phyloP scores from a whole-genome alignment of 169 alveolate genomes.

The Cyclospora cayetanensis region DNA sequence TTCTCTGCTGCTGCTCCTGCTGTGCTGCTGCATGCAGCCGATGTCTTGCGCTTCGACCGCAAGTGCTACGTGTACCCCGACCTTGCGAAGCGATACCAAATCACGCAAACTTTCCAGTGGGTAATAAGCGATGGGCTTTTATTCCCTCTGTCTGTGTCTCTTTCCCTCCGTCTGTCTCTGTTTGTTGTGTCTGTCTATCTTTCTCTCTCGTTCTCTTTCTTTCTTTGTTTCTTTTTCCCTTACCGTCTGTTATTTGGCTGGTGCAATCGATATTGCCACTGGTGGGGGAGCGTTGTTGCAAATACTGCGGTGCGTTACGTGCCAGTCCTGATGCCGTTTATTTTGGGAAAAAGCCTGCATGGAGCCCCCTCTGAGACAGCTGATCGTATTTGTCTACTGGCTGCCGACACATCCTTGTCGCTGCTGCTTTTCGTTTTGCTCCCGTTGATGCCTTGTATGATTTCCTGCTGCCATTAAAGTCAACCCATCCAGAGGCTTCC shows the following conservation, averaged over 20 bases:
- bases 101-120: constrained; percentile 36
- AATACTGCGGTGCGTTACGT: too few relatives aligned
- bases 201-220: neutral
- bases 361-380: too few relatives aligned
- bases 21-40: constrained; percentile 20
- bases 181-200: neutral
- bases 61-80: constrained; percentile 67
- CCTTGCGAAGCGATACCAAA: constrained; percentile 65
- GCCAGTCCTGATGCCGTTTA: too few relatives aligned
- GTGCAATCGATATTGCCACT: neutral
- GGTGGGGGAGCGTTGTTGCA: too few relatives aligned
- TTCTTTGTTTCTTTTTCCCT: neutral
- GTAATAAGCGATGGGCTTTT: neutral
- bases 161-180: neutral
- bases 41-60: constrained; percentile 62
- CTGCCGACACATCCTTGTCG: too few relatives aligned
- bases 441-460: too few relatives aligned
- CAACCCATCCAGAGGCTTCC: too few relatives aligned
- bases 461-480: too few relatives aligned
- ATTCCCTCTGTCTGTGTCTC: neutral
- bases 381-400: too few relatives aligned
- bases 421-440: too few relatives aligned
- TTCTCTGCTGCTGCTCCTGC: neutral
- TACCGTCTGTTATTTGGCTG: neutral
- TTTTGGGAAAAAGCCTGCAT: too few relatives aligned